Evolutionary conservation across 2,329 filamentous ascomycete species (phyloP), one percentile per base, ranked within the genome.

Genomic region (Aureobasidium sp.): DNA sequence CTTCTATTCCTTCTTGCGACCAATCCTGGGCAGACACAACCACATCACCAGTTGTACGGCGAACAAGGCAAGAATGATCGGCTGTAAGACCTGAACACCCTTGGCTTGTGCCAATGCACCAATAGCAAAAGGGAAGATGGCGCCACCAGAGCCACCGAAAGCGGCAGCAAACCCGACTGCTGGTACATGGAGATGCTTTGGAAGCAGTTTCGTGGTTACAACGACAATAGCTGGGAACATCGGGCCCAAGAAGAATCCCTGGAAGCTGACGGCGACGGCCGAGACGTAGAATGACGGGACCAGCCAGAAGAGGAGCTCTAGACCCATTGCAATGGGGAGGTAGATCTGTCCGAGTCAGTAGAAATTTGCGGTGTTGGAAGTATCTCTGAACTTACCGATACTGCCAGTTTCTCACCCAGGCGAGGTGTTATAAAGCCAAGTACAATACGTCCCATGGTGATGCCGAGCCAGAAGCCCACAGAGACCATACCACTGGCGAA

Each of bases 201-300:
- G 87, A 1, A 94, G 73, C 4, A 93, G 72, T 61, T 88, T 89
- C 0, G 86, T 88, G 4, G 83, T 80, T 1, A 81, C 81, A 0
- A 90, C 81, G 11, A 93, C 78, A 0, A 80, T 85, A 1, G 83
- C 85, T 0, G 88, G 86, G 64, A 90, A 93, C 17, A 93, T 69
- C 0, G 88, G 88, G 0, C 88, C 88, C 0, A 91, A 75, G 62
- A 90, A 88, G 73, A 91, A 88, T 0, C 88, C 88, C 55, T 89
- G 76, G 1, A 90, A 69, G 0, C 79, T 74, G 24, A 89, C 84
- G 29, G 85, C 83, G 14, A 90, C 74, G 7, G 86, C 81, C 0
- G 85, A 86, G 24, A 86, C 83, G 56, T 85, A 77, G 64, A 90
- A 88, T 54, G 80, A 79, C 0, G 87, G 87, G 0, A 93, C 83